Base-by-base conservation (phyloP, 352 stramenopile genomes). In the Globisporangium cylindrosporum region DNA sequence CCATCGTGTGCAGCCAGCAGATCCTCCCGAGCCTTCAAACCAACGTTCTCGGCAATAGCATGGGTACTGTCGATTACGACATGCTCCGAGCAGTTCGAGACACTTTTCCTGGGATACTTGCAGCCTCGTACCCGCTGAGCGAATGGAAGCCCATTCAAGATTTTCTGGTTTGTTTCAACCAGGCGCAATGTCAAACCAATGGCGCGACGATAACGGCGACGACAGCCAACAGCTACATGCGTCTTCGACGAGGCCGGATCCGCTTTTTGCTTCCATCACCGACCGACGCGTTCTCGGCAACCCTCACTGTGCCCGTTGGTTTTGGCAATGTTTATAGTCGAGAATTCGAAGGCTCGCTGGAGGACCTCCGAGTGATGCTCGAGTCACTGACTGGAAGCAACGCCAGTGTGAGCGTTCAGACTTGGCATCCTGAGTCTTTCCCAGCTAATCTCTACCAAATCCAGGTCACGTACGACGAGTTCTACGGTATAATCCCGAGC, bases 91-190 rank as follows among this genome's bases (percentile, higher is more conserved):
- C 22, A 15, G 56, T 54, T 41, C 56, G 22, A 9, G 64, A 69
- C 20, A 32, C 41, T n/a, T 48, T 69, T n/a, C 14, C 20, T 3
- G 49, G 25, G 2, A 36, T 70, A 4, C 20, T 55, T 6, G 27
- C 38, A 0, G 38, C 34, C 0, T 18, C 9, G n/a, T 8, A 53
- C 15, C 20, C 20, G 25, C 22, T 25, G 49, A 34, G 8, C 4
- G 20, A n/a, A 10, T 56, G 24, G 34, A 55, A 12, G 4, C 38
- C 49, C 36, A 36, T 70, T n/a, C 22, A 61, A 32, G 41, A 51
- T 41, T 71, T 71, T 25, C 12, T 71, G 15, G 20, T 2, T 6
- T 71, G 66, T 22, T 71, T 38, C 32, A 59, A 71, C 10, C 49
- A 62, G 24, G 59, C 25, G 9, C 66, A 71, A 32, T 71, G 66